A percentile compares a stretch with the other conserved stretches of the same genome.
These are phyloP conservation scores for Plasmopara muralis DNA, from an alignment of 352 stramenopile genomes.

Conservation along the genomic window DNA sequence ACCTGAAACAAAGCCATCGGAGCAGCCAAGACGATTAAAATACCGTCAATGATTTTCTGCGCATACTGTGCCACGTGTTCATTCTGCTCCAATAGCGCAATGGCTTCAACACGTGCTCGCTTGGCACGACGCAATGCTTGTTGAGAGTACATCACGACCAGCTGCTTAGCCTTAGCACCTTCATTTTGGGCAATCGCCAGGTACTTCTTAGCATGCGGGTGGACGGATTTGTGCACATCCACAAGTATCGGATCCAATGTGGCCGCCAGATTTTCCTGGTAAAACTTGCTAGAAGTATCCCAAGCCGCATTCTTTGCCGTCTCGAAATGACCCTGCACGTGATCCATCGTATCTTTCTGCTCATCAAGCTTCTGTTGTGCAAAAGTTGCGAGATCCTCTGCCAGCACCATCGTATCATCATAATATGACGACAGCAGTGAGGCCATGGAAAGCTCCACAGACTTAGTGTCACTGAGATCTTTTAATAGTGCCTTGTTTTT, in stretches of 20 bases:
- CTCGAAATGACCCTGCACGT: conserved; percentile 45
- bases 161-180: conserved; percentile 30
- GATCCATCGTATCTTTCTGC: conserved; percentile 35
- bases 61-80: conserved; percentile 48
- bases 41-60: conserved; percentile 59
- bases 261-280: conserved; percentile 55
- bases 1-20: conserved; percentile 46
- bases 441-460: conserved; percentile 52
- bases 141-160: conserved; percentile 35
- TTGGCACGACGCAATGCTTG: conserved; percentile 39
- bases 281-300: conserved; percentile 50
- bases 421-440: conserved; percentile 74
- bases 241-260: conserved; percentile 60
- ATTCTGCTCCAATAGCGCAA: conserved; percentile 53
- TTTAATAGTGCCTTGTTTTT: conserved; percentile 54
- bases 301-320: conserved; percentile 39
- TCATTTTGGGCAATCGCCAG: conserved; percentile 44
- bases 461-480: conserved; percentile 43
- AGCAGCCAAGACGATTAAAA: conserved; percentile 38
- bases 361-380: conserved; percentile 43
- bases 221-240: conserved; percentile 37
- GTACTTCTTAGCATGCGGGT: conserved; percentile 57
- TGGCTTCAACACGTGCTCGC: conserved; percentile 39
- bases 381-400: conserved; percentile 26
- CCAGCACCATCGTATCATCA: conserved; percentile 62